Evolutionary conservation across 2,329 filamentous ascomycete species (phyloP), one percentile per base, ranked within the genome.

Genomic region (Phaeomoniella chlamydospora): DNA sequence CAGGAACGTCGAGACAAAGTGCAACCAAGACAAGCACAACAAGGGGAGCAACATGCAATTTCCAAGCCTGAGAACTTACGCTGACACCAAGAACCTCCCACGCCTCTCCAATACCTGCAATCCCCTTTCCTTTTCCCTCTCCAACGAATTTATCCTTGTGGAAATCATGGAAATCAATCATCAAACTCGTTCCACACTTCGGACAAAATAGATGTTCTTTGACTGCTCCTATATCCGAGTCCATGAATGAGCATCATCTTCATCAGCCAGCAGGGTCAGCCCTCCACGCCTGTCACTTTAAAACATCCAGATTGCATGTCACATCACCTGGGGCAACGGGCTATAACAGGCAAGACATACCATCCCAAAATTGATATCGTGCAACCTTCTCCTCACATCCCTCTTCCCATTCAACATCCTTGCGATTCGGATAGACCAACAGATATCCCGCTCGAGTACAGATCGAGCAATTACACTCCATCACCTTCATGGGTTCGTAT

Each of bases 371-470:
- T n/a, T 26, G 6, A 26, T 26, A 26, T n/a, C 22, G 6, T n/a
- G 9, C 9, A 26, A 26, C 15, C 30, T 10, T 6, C 30, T 32
- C 15, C n/a, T 32, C 30, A 6, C 6, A 9, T 10, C 30, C 30
- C 30, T 32, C n/a, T 15, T 14, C n/a, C 6, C 9, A 32, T 14
- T 15, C 10, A 6, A 32, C 30, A 13, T 32, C 30, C n/a, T 15
- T 6, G 6, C 6, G 6, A 10, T 14, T 32, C 30, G 56, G 52
- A 46, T 66, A 68, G 13, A 68, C 33, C 17, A 41, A 32, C 18
- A 41, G 16, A 17, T 44, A 44, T 13, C 42, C 42, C 14, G 42
- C 38, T 13, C 36, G 33, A 13, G 43, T 41, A 39, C 49, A 52
- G 19, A 46, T 35, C 33, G 44, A 48, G 37, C 49, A 52, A 31